Evolutionary conservation across 176 grass and related monocot species (phyloP).

Genomic region (Oropetium thomaeum): DNA sequence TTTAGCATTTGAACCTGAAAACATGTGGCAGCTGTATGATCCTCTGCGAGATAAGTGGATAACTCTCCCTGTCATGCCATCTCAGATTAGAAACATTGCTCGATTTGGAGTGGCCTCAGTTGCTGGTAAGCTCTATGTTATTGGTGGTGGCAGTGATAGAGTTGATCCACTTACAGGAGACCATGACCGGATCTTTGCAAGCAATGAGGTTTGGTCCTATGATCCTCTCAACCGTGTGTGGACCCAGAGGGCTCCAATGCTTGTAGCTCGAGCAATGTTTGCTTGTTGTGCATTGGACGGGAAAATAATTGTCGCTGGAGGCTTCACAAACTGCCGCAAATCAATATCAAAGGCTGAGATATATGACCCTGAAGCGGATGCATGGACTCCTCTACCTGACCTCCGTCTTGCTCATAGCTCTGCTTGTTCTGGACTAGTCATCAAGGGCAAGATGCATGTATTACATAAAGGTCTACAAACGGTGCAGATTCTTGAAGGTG

Average conservation of each 20-base stretch:
- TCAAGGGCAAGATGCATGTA: slow-evolving; percentile 83
- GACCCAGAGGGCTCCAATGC: slow-evolving; percentile 61
- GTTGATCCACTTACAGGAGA: slow-evolving; percentile 95
- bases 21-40: slow-evolving; percentile 96
- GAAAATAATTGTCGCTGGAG: slow-evolving; percentile 89
- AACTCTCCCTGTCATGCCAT: slow-evolving; percentile 89
- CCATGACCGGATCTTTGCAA: slow-evolving; percentile 88
- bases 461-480: slow-evolving; percentile 88
- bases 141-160: slow-evolving; percentile 90
- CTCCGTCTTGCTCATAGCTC: slow-evolving; percentile 78
- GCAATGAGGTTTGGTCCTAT: slow-evolving; percentile 97
- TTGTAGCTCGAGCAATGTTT: slow-evolving; percentile 88
- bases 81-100: slow-evolving; percentile 85
- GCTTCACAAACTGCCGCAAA: slow-evolving; percentile 89
- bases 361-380: slow-evolving; percentile 74
- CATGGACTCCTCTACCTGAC: slow-evolving; percentile 79
- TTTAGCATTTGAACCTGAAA: slow-evolving; percentile 94
- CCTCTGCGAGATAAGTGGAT: slow-evolving; percentile 84
- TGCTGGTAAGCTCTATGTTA: slow-evolving; percentile 86
- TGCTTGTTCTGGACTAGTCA: slow-evolving; percentile 87
- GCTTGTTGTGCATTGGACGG: slow-evolving; percentile 87
- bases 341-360: slow-evolving; percentile 85
- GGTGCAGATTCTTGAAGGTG: slow-evolving; percentile 86
- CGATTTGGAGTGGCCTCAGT: slow-evolving; percentile 79
- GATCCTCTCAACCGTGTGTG: slow-evolving; percentile 66